A percentile compares a stretch with the other conserved stretches of the same genome.
Evolutionary conservation across 2,329 filamentous ascomycete genomes (phyloP).

Genomic region (Ambrosiella beaveri): DNA sequence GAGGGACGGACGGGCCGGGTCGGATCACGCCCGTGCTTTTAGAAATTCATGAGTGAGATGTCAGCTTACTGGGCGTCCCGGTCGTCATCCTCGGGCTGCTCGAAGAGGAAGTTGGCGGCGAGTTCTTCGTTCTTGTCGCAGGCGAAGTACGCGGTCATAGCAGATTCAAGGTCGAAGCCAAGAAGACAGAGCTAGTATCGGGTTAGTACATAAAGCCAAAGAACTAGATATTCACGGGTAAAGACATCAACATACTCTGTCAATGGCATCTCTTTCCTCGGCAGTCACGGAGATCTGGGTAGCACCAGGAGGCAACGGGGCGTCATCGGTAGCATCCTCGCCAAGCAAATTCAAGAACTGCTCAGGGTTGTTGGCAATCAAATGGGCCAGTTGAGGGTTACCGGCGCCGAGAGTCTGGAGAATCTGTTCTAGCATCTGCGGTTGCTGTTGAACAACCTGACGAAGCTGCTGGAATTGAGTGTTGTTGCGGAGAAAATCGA

Average conservation of each 20-base stretch:
- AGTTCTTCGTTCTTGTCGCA: constrained; percentile 99
- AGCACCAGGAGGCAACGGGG: constrained; percentile 68
- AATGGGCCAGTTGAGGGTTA: constrained; percentile 82
- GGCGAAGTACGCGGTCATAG: constrained; percentile 96
- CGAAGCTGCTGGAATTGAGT: constrained; percentile 95
- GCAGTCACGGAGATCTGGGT: constrained; percentile 84
- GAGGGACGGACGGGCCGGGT: no score
- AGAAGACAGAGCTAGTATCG: constrained; percentile 60
- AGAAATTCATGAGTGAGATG: background rate
- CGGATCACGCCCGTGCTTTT: no score
- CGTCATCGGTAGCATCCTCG: constrained; percentile 74
- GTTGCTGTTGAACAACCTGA: constrained; percentile 92
- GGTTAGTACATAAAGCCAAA: background rate
- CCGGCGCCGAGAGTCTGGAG: constrained; percentile 88
- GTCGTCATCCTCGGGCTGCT: constrained; percentile 79
- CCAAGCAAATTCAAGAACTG: constrained; percentile 82
- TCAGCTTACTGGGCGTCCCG: constrained; percentile 17
- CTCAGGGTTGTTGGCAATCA: constrained; percentile 83
- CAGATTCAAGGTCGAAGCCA: constrained; percentile 81
- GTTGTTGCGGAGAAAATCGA: constrained; percentile 89
- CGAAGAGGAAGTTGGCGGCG: constrained; percentile 94
- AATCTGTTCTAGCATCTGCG: constrained; percentile 96
- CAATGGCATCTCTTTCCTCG: constrained; percentile 92
- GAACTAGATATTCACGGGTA: background rate
- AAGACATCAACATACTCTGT: constrained; percentile 48